A percentile compares a stretch with the other conserved stretches of the same genome.
Conservation (phyloP, 78 protist genomes). For the slime mould (Dictyostelium discoideum) region dicty_2.7 NC_007088.5:1513501-1514000, state of each 20-base stretch:
- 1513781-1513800: neutral
- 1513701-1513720: slow-evolving; percentile 34
- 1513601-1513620: neutral
- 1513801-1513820: neutral
- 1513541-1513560: neutral
- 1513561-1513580: slow-evolving; percentile 41
- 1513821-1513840: slow-evolving; percentile 23
- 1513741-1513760: slow-evolving; percentile 34
- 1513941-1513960: neutral
- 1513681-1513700: slow-evolving; percentile 40
- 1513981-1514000: slow-evolving; percentile 41
- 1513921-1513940: neutral
- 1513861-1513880: neutral
- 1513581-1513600: neutral
- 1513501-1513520: slow-evolving; percentile 8
- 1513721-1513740: neutral
- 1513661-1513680: neutral
- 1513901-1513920: neutral
- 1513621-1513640: neutral
- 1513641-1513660: neutral
- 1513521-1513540: slow-evolving; percentile 25
- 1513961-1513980: neutral
- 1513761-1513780: slow-evolving; percentile 43
- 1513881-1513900: neutral
- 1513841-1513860: slow-evolving; percentile 48